Base-by-base conservation (phyloP, 2,329 filamentous ascomycete genomes). In the Aspergillus sp. region DNA sequence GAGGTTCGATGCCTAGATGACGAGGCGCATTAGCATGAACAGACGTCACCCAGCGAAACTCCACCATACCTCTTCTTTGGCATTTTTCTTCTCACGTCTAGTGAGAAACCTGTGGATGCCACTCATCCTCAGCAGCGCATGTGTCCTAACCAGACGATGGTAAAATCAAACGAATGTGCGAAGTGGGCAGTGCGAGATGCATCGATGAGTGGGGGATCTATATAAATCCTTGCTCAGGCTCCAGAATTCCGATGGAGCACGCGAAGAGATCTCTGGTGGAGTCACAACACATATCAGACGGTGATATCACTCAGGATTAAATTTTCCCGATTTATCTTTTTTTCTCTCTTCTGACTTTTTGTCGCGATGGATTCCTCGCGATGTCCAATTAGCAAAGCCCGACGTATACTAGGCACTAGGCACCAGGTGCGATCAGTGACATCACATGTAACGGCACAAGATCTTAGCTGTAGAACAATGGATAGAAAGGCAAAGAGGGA, bases 71-170 rank as follows among this genome's bases (percentile, higher is more conserved):
- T 73, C 74, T 59, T 75, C 72, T 67, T 73, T 76, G n/a, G 61
- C 66, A 21, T 70, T 67, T 55, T 71, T 67, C 55, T 69, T 74
- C 59, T 79, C 77, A 43, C 77, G 74, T 55, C 71, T 74, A 5
- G 75, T 76, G 57, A 80, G 71, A 57, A 79, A 78, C 41, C 74
- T 70, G 58, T 78, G 77, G 55, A 80, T 76, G 1, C 76, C 74
- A 67, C 74, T 78, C 77, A 79, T 79, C 17, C 60, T 62, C 48
- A 32, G 25, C 12, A 38, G 49, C 41, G n/a, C 56, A 45, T 36
- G 50, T 38, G 47, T 41, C 36, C 41, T 58, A 52, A 23, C 50
- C 57, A 53, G 32, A 62, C 50, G 48, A 28, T 41, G 57, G 39
- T 23, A 45, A 36, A 32, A 36, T 51, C 53, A 50, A 47, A 55